phyloP scores from a whole-genome alignment of 208 protist genomes.

The Lotmaria passim region DNA sequence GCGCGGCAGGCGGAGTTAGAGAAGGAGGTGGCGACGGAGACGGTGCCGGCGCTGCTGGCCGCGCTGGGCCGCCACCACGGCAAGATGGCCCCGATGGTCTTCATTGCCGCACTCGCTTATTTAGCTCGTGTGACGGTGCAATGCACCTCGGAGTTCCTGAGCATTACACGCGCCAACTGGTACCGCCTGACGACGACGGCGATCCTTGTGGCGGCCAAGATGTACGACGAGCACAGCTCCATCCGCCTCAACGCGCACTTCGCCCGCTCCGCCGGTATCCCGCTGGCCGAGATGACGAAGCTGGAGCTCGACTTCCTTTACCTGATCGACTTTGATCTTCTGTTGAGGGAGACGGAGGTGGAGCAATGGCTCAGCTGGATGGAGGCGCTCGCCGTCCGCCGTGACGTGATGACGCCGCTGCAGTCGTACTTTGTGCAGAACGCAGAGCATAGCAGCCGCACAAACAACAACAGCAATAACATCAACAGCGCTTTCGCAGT shows the following conservation, averaged over 20 bases:
- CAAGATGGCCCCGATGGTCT: conserved; percentile 67
- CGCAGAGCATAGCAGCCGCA: conserved; percentile 12
- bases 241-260: conserved; percentile 61
- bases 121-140: conserved; percentile 62
- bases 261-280: conserved; percentile 56
- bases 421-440: conserved; percentile 57
- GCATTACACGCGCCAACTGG: conserved; percentile 80
- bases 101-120: conserved; percentile 83
- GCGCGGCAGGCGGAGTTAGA: conserved; percentile 9
- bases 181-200: conserved; percentile 73
- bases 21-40: conserved; percentile 6
- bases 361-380: conserved; percentile 81
- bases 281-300: conserved; percentile 60
- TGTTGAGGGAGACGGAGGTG: conserved; percentile 79
- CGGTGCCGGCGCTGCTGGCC: conserved; percentile 29
- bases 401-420: conserved; percentile 56
- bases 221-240: conserved; percentile 80
- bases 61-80: conserved; percentile 33
- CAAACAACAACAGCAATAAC: background rate
- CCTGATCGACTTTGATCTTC: conserved; percentile 80
- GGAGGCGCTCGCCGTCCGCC: conserved; percentile 60
- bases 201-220: conserved; percentile 83
- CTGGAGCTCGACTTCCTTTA: conserved; percentile 89
- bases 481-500: background rate
- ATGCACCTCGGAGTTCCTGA: conserved; percentile 48